phyloP scores from a whole-genome alignment of 352 stramenopile species.

The Phytophthora cryptogea region DNA sequence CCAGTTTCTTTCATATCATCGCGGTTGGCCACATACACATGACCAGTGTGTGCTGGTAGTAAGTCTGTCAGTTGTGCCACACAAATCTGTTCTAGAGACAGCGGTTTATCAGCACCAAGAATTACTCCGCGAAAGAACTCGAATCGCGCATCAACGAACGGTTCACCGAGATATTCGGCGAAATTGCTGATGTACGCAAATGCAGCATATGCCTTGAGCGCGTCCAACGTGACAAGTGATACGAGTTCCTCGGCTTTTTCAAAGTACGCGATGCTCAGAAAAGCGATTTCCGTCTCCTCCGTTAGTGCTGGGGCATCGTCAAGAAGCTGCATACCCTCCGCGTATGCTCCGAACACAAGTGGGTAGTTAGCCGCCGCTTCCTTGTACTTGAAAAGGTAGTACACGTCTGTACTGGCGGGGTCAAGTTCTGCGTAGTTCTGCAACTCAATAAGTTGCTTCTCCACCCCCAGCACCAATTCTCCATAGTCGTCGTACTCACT shows the following conservation, averaged over 20 bases:
- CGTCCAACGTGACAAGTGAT: slow-evolving; percentile 32
- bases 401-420: slow-evolving; percentile 34
- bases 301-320: slow-evolving; percentile 40
- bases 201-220: slow-evolving; percentile 53
- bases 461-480: slow-evolving; percentile 26
- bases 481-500: slow-evolving; percentile 32
- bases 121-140: slow-evolving; percentile 84
- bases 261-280: slow-evolving; percentile 59
- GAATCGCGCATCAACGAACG: slow-evolving; percentile 87
- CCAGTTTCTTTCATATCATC: slow-evolving; percentile 72
- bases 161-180: slow-evolving; percentile 41
- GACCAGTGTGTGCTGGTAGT: slow-evolving; percentile 57
- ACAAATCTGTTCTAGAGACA: slow-evolving; percentile 52
- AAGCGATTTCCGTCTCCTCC: slow-evolving; percentile 44
- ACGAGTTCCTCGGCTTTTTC: slow-evolving; percentile 47
- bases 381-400: slow-evolving; percentile 79
- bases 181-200: slow-evolving; percentile 49
- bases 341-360: slow-evolving; percentile 56
- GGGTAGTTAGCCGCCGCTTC: slow-evolving; percentile 52
- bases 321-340: slow-evolving; percentile 46
- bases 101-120: slow-evolving; percentile 59
- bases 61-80: slow-evolving; percentile 34
- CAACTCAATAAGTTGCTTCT: slow-evolving; percentile 39
- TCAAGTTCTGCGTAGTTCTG: slow-evolving; percentile 31
- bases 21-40: slow-evolving; percentile 81